These are phyloP conservation scores for Pistacia vera DNA, from an alignment of 345 rosid species.

Conservation along the genomic window DNA sequence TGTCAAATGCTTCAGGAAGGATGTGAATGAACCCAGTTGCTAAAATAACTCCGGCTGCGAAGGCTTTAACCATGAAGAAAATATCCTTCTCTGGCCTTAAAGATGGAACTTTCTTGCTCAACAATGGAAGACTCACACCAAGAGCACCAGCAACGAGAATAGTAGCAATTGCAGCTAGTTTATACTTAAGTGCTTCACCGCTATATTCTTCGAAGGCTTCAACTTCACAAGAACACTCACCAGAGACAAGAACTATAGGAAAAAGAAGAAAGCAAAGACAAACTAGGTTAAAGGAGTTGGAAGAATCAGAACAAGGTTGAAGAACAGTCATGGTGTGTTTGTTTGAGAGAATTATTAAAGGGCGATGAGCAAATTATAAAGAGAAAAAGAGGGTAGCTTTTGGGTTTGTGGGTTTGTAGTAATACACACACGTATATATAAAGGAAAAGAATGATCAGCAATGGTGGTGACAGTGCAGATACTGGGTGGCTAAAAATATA, in stretches of 20 bases:
- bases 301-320: conserved; percentile 3
- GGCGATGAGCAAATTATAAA: too few relatives aligned
- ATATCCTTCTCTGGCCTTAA: conserved; percentile 52
- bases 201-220: not conserved
- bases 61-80: conserved; percentile 65
- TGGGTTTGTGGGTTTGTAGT: conserved; percentile 2
- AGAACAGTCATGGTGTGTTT: conserved; percentile 14
- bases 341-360: not conserved
- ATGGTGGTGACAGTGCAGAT: not conserved
- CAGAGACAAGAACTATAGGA: conserved; percentile 1
- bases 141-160: conserved; percentile 55
- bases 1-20: conserved; percentile 62
- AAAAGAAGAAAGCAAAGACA: not conserved
- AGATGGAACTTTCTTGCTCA: conserved; percentile 33
- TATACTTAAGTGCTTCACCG: conserved; percentile 37
- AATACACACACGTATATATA: not conserved
- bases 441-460: not conserved
- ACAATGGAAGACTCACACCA: conserved; percentile 58
- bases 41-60: conserved; percentile 68
- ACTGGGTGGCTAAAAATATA: conserved; percentile 20
- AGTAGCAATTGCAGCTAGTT: conserved; percentile 47
- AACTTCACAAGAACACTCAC: conserved; percentile 33
- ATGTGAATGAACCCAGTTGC: conserved; percentile 72
- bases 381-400: not conserved
- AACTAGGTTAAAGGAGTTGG: conserved; percentile 20